These are phyloP conservation scores for Diaporthe caulivora DNA, from an alignment of 2,329 filamentous ascomycete species.

Conservation along the genomic window DNA sequence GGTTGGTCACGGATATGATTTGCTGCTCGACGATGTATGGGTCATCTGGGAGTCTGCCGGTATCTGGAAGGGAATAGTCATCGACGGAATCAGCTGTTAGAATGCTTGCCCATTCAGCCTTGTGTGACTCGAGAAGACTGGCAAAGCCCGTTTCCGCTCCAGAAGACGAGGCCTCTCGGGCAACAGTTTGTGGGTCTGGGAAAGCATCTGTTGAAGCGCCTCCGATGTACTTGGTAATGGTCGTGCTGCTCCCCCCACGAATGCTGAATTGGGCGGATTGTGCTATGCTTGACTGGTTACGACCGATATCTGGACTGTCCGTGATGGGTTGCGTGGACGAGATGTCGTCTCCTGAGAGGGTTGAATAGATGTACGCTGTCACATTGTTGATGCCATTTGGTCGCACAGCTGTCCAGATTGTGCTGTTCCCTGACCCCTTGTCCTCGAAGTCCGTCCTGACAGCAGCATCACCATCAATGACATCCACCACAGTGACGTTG, in stretches of 20 bases:
- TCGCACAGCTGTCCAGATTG: conserved; percentile 72
- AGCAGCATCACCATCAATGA: conserved; percentile 77
- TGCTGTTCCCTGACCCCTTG: conserved; percentile 64
- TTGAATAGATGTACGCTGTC: conserved; percentile 66
- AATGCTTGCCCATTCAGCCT: conserved; percentile 71
- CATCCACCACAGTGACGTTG: conserved; percentile 72
- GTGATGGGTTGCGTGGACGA: conserved; percentile 57
- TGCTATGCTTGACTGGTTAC: conserved; percentile 74
- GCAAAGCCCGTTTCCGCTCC: conserved; percentile 64
- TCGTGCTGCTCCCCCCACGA: conserved; percentile 63
- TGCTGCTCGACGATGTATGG: conserved; percentile 65
- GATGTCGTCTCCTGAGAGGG: conserved; percentile 55
- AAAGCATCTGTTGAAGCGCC: conserved; percentile 78
- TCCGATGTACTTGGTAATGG: conserved; percentile 76
- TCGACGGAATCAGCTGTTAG: conserved; percentile 74
- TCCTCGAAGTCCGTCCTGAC: conserved; percentile 70
- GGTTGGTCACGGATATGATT: conserved; percentile 66
- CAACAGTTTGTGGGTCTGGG: conserved; percentile 64
- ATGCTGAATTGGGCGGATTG: conserved; percentile 69
- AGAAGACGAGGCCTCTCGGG: conserved; percentile 65
- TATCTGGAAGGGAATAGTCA: conserved; percentile 64
- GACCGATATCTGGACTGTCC: conserved; percentile 60
- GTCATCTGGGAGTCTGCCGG: conserved; percentile 69
- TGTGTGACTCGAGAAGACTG: conserved; percentile 67
- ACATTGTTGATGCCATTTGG: conserved; percentile 73